These are phyloP conservation scores for Gracilaria domingensis DNA, from an alignment of 23 red algal species.

Conservation along the genomic window DNA sequence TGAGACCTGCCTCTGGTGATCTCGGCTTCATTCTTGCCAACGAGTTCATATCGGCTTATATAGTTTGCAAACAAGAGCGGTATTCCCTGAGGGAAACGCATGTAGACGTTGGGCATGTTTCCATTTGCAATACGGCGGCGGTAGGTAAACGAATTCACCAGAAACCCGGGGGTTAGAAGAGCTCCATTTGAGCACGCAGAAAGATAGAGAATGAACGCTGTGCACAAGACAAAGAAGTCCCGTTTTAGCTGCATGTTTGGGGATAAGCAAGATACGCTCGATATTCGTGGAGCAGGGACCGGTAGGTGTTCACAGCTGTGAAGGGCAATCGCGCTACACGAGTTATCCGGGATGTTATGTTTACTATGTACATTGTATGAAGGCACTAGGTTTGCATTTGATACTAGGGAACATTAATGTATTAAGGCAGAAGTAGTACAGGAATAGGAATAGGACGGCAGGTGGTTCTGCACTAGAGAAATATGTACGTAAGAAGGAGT, in stretches of 20 bases:
- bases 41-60: slow-evolving; percentile 2
- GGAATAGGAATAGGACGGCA: no score
- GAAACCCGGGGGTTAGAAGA: neutral
- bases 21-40: slow-evolving; percentile 18
- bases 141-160: slow-evolving; percentile 8
- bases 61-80: slow-evolving; percentile 63
- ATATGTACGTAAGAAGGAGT: no score
- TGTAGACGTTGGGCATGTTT: neutral
- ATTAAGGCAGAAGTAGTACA: no score
- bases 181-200: neutral
- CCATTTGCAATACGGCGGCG: slow-evolving; percentile 7
- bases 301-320: neutral
- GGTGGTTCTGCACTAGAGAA: no score
- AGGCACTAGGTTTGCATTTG: neutral
- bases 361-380: neutral
- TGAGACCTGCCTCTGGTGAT: slow-evolving; percentile 21
- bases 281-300: neutral
- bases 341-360: neutral
- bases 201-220: neutral
- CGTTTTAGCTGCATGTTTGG: neutral
- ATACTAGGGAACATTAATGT: neutral
- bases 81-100: slow-evolving; percentile 51
- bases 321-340: neutral
- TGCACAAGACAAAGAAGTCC: neutral
- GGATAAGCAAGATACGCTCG: neutral